Evolutionary conservation across 78 protist genomes (phyloP).

Genomic region (Tieghemostelium lacteum): DNA sequence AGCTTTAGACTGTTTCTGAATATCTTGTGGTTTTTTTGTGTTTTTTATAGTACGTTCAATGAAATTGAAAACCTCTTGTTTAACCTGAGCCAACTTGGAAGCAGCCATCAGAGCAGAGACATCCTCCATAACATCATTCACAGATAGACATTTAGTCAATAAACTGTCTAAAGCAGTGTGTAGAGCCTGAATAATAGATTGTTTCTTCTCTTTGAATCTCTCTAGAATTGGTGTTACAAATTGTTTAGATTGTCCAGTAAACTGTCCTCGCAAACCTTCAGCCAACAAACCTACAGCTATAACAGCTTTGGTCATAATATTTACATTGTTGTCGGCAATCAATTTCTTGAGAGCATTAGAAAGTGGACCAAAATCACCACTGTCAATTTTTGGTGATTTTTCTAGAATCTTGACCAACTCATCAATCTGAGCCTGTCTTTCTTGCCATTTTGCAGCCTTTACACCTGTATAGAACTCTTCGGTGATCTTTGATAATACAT

Average conservation of each 20-base stretch:
- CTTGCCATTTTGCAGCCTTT: constrained; percentile 60
- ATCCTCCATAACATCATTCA: constrained; percentile 58
- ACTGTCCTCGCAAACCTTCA: constrained; percentile 38
- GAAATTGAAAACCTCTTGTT: constrained; percentile 41
- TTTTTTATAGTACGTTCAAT: constrained; percentile 9
- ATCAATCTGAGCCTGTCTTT: constrained; percentile 50
- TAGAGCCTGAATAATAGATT: constrained; percentile 22
- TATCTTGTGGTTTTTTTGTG: constrained; percentile 59
- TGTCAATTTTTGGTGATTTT: constrained; percentile 45
- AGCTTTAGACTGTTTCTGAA: constrained; percentile 20
- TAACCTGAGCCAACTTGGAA: constrained; percentile 57
- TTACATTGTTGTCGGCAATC: constrained; percentile 64
- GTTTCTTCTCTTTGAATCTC: constrained; percentile 73
- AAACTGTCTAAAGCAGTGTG: constrained; percentile 46
- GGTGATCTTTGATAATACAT: constrained; percentile 38
- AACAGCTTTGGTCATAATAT: constrained; percentile 44
- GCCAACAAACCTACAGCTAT: constrained; percentile 48
- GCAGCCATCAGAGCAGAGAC: constrained; percentile 5
- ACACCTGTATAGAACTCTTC: constrained; percentile 60
- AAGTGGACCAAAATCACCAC: constrained; percentile 46
- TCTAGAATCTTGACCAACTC: neutral
- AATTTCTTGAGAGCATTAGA: constrained; percentile 50
- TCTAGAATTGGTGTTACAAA: constrained; percentile 47
- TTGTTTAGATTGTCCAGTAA: constrained; percentile 15
- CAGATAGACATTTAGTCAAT: neutral